phyloP scores from a whole-genome alignment of 2,329 filamentous ascomycete genomes.

The Plectosphaerella sp. region DNA sequence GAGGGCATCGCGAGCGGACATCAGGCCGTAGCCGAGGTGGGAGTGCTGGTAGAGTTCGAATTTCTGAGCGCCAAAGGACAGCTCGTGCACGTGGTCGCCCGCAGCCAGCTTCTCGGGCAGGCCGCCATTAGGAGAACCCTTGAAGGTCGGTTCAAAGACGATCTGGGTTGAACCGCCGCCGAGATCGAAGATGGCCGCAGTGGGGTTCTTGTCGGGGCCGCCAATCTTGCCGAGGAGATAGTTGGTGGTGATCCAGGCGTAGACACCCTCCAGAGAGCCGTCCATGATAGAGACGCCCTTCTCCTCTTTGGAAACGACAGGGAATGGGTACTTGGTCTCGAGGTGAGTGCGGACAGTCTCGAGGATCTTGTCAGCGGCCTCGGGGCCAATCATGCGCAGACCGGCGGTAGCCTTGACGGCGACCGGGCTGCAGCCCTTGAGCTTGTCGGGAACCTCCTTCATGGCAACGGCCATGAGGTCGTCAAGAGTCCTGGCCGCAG shows the following conservation, averaged over 20 bases:
- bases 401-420: conserved; percentile 98
- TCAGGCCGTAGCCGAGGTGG: conserved; percentile 92
- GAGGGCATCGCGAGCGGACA: conserved; percentile 86
- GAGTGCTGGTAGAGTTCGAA: conserved; percentile 98
- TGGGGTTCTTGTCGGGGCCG: conserved; percentile 81
- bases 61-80: conserved; percentile 83
- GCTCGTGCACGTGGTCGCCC: conserved; percentile 92
- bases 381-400: conserved; percentile 76
- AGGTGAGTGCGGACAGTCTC: conserved; percentile 78
- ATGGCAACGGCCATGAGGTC: conserved; percentile 82
- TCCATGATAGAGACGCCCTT: conserved; percentile 96
- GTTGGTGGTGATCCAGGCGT: conserved; percentile 98
- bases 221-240: conserved; percentile 98
- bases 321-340: conserved; percentile 90
- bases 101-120: conserved; percentile 81
- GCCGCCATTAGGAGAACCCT: conserved; percentile 64
- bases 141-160: conserved; percentile 95
- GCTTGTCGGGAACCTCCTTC: conserved; percentile 75
- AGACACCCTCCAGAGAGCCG: conserved; percentile 93
- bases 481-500: conserved; percentile 85
- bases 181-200: conserved; percentile 92
- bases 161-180: conserved; percentile 97
- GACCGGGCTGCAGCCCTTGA: conserved; percentile 88
- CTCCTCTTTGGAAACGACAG: conserved; percentile 79
- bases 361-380: conserved; percentile 79